Base-by-base conservation (phyloP, 805 yeast genomes). In the Saccharomycopsis sp. region DNA sequence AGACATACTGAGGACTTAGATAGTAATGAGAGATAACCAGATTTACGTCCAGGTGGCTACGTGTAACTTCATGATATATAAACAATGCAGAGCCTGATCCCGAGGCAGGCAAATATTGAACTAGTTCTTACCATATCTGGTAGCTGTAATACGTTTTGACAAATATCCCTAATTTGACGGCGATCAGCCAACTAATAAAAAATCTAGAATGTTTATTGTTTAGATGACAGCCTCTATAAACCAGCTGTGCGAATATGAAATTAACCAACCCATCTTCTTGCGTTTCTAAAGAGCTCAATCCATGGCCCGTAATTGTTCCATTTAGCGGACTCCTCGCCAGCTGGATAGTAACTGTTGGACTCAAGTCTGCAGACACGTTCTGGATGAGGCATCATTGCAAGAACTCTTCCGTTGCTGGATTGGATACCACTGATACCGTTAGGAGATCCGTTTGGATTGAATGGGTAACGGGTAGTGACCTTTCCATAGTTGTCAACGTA, bases 301-400 rank as follows among this genome's bases (percentile, higher is more conserved):
- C 99, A 94, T 54, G 99, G 99, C 56, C 97, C 97, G 68, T 85
- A 83, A 34, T 84, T 87, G 14, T 52, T 24, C 18, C 18, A 18
- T 18, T 44, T 44, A 12, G 37, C 37, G 9, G 48, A 44, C 21
- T 44, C 48, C 18, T 16, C 21, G 53, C 76, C 76, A 21, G 63
- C 64, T 53, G 97, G 97, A 69, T 89, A 89, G 84, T 89, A 92
- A 2, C 97, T 90, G 75, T 92, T 92, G 57, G 95, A 77, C 72
- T 89, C 97, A 68, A 85, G 77, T 75, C 97, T 81, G 58, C 85
- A 79, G 54, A 89, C 94, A 75, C 99, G 89, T 75, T 94, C 99
- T 23, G 99, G 99, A 71, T 94, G 99, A 52, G 99, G 99, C 99
- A 94, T 94, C 91, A 94, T 83, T 2, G 97, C 97, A 66, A 94